Evolutionary conservation across 805 yeast species (phyloP), one percentile per base, ranked within the genome.

Genomic region (Schwanniomyces sp.): DNA sequence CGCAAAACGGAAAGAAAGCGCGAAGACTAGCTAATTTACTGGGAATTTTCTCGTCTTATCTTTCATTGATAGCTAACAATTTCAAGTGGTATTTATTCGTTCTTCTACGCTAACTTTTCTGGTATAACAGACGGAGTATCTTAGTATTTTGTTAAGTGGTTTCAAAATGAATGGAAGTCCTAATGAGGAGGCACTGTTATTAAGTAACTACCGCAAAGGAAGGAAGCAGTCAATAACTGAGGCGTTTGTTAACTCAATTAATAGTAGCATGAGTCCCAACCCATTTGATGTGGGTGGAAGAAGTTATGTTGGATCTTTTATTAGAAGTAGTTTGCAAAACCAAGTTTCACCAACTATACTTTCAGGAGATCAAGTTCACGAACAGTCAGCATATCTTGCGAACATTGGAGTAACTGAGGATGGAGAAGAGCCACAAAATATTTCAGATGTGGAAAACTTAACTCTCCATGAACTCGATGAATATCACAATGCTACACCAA

Each of bases 331-430:
- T 32, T 6, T 32, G 8, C 36, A 14, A 16, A 49, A 63, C 47
- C 55, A 71, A 12, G 56, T 63, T 27, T 51, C 65, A 26, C 82
- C 84, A 4, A 64, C 73, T 2, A 76, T 80, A 12, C 76, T 74
- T 53, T 67, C 81, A 0, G 78, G 80, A 5, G 59, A 63, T 24
- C 74, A 77, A 12, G 71, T 82, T 39, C 84, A 82, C 52, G 83
- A 79, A 49, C 81, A 80, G 49, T 74, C 85, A 0, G 84, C 81
- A 1, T 76, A 71, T 38, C 67, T 81, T 41, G 86, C 86, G 5
- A 72, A 70, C 40, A 79, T 80, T 28, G 87, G 84, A 6, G 81
- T 80, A 8, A 69, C 75, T 8, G 77, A 69, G 14, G 67, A 58
- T 10, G 56, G 52, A 17, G 55, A 43, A 6, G 55, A 46, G 1